A percentile compares a stretch with the other conserved stretches of the same genome.
Conservation (phyloP, 2,329 filamentous ascomycete species). For the Fusarium coicis region DNA sequence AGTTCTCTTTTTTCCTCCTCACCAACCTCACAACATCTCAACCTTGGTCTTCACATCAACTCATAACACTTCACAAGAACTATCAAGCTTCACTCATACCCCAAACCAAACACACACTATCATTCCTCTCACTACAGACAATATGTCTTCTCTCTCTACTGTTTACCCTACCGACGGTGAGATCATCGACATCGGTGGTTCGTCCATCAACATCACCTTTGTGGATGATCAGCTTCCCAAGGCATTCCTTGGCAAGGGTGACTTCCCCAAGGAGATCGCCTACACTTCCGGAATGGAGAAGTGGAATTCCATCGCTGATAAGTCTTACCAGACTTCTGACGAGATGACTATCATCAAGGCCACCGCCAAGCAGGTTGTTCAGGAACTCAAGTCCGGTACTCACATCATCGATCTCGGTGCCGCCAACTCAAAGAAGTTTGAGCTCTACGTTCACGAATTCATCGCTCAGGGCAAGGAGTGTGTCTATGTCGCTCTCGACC, state of each 20-base stretch:
- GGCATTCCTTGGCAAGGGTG: conserved; percentile 29
- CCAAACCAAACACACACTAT: not conserved
- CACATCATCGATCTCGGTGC: conserved; percentile 40
- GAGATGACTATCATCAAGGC: conserved; percentile 37
- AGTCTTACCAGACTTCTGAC: conserved; percentile 36
- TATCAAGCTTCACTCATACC: not conserved
- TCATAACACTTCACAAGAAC: not conserved
- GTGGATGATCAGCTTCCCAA: conserved; percentile 27
- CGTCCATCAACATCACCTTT: conserved; percentile 6
- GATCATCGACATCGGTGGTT: conserved; percentile 40
- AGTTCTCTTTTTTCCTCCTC: not conserved
- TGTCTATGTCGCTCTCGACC: conserved; percentile 36
- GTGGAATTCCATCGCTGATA: conserved; percentile 26
- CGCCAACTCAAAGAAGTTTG: conserved; percentile 37
- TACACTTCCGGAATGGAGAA: conserved; percentile 36
- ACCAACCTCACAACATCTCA: not conserved
- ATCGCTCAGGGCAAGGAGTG: conserved; percentile 33
- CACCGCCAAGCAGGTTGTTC: conserved; percentile 28
- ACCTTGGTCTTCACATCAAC: not conserved
- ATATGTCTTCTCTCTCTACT: not conserved
- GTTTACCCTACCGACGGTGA: not conserved
- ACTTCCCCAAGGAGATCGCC: conserved; percentile 44
- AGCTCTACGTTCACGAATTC: conserved; percentile 36
- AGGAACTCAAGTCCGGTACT: conserved; percentile 18
- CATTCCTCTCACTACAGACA: not conserved